Evolutionary conservation across 2,329 filamentous ascomycete species (phyloP).

Genomic region (Diaporthe batatas): DNA sequence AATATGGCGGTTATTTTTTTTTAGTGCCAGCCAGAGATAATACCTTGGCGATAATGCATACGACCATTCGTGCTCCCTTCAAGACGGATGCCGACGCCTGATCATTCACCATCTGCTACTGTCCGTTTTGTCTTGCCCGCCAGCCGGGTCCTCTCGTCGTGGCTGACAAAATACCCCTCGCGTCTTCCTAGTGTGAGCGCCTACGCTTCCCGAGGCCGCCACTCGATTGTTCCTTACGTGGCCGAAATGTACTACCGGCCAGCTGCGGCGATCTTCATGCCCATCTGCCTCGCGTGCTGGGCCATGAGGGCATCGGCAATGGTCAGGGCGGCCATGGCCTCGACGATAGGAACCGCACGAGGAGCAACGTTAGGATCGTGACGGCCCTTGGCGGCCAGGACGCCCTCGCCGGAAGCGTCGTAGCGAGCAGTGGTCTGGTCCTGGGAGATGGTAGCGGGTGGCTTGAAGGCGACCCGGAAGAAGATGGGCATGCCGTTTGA

Average conservation of each 20-base stretch:
- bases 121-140: conserved; percentile 1
- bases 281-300: conserved; percentile 7
- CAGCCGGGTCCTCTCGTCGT: not conserved
- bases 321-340: conserved; percentile 86
- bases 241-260: conserved; percentile 4
- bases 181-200: not conserved
- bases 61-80: not conserved
- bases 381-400: conserved; percentile 90
- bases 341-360: conserved; percentile 87
- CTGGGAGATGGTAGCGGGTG: conserved; percentile 91
- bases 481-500: conserved; percentile 94
- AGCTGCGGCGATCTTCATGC: conserved; percentile 10
- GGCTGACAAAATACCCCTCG: not conserved
- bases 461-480: conserved; percentile 96
- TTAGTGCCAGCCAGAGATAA: not conserved
- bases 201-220: not conserved
- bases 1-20: conserved; percentile 1
- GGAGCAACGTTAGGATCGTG: conserved; percentile 96
- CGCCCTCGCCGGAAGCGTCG: conserved; percentile 76
- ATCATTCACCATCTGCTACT: conserved; percentile 1
- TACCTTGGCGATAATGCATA: not conserved
- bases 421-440: conserved; percentile 88
- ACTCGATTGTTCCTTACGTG: not conserved
- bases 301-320: conserved; percentile 3
- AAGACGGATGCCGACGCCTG: not conserved